Conservation (phyloP, 2,329 filamentous ascomycete species). For the Pseudogymnoascus sp. region DNA sequence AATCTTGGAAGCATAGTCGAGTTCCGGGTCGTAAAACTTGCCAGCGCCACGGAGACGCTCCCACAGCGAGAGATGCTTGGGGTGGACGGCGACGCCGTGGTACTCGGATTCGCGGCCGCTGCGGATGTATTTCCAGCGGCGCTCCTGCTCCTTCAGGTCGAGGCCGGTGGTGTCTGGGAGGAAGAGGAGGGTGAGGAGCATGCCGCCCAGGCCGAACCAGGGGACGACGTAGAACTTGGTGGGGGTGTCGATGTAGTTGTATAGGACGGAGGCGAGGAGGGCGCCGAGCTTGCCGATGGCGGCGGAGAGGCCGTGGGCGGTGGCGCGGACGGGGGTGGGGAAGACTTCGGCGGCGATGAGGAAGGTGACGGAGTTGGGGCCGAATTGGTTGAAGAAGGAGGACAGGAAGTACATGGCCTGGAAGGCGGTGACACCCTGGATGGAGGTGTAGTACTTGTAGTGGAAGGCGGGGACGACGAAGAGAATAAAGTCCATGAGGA, state of each 20-base stretch:
- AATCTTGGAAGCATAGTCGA: constrained; percentile 77
- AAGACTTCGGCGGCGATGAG: constrained; percentile 91
- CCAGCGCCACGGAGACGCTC: constrained; percentile 71
- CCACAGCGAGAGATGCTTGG: constrained; percentile 79
- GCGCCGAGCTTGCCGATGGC: constrained; percentile 84
- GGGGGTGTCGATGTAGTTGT: constrained; percentile 85
- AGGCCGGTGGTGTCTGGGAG: constrained; percentile 93
- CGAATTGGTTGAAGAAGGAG: constrained; percentile 98
- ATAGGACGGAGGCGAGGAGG: constrained; percentile 75
- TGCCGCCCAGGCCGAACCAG: constrained; percentile 87
- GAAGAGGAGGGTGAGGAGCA: constrained; percentile 74
- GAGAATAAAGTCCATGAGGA: constrained; percentile 86
- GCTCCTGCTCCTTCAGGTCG: constrained; percentile 94
- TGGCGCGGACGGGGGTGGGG: constrained; percentile 85
- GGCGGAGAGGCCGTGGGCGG: constrained; percentile 87
- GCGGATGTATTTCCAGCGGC: constrained; percentile 82
- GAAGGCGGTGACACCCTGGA: constrained; percentile 71
- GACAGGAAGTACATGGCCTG: constrained; percentile 98
- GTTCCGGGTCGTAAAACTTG: constrained; percentile 74
- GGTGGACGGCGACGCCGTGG: constrained; percentile 87
- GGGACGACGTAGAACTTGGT: constrained; percentile 87
- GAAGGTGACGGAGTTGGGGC: constrained; percentile 94
- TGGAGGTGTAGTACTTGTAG: constrained; percentile 71
- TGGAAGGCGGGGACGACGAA: constrained; percentile 88
- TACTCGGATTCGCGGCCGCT: constrained; percentile 71